Conservation (phyloP, 2,329 filamentous ascomycete species). For the Bipolaris victoriae region DNA sequence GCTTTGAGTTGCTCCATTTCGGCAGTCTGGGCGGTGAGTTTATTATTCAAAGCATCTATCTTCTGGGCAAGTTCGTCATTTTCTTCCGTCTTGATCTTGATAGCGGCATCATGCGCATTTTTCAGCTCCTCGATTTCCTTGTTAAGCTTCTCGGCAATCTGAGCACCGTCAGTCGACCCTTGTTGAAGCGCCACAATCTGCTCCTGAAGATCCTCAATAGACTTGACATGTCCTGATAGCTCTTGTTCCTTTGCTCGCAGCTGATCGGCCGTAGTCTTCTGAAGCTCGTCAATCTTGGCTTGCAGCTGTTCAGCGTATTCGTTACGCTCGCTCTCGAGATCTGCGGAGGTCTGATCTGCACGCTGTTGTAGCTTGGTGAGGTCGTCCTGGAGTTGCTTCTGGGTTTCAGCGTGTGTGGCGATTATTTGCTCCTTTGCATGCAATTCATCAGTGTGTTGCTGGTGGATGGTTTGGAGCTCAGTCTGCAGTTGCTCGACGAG, state of each 20-base stretch:
- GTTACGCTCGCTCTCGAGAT: constrained; percentile 40
- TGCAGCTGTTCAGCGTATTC: constrained; percentile 33
- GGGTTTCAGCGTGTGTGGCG: constrained; percentile 29
- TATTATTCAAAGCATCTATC: constrained; percentile 44
- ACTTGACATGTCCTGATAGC: constrained; percentile 37
- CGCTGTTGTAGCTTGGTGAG: constrained; percentile 36
- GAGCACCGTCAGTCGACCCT: constrained; percentile 42
- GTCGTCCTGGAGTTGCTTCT: constrained; percentile 36
- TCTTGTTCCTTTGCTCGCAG: constrained; percentile 38
- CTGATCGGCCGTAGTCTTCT: constrained; percentile 30
- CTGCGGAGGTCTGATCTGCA: constrained; percentile 35
- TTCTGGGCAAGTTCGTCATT: constrained; percentile 43
- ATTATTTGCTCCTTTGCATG: constrained; percentile 41
- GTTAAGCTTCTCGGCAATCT: constrained; percentile 39
- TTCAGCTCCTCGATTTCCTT: constrained; percentile 42
- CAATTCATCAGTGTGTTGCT: constrained; percentile 44
- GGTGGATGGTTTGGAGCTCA: constrained; percentile 36
- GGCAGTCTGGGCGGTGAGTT: constrained; percentile 39
- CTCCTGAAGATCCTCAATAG: constrained; percentile 42
- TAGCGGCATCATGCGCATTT: constrained; percentile 37
- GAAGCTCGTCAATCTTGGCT: constrained; percentile 39
- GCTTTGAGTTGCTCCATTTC: constrained; percentile 36
- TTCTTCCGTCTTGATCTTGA: constrained; percentile 39
- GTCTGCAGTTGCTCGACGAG: constrained; percentile 42
- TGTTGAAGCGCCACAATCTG: constrained; percentile 43